Conservation (phyloP, 768 basidiomycete genomes). For the Serendipita sp. region DNA sequence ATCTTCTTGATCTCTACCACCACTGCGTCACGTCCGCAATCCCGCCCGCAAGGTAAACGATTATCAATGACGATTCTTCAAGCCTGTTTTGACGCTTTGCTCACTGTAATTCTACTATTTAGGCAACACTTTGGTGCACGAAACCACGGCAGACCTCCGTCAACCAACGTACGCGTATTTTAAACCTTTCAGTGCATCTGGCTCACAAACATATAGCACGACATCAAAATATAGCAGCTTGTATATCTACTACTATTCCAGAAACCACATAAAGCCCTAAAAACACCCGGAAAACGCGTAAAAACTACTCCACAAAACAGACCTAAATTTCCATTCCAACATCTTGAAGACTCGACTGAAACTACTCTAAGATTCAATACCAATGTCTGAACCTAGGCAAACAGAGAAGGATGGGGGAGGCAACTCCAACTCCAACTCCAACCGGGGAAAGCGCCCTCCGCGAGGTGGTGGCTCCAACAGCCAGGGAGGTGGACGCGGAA, state of each 20-base stretch:
- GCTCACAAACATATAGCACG: conserved; percentile 4
- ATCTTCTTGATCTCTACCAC: neutral
- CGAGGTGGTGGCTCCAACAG: neutral
- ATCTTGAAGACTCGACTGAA: conserved; percentile 5
- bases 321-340: neutral
- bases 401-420: conserved; percentile 1
- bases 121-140: conserved; percentile 6
- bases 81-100: neutral
- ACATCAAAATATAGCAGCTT: conserved; percentile 3
- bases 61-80: neutral
- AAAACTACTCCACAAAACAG: conserved; percentile 7
- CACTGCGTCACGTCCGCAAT: neutral
- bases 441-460: neutral
- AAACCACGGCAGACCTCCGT: conserved; percentile 1
- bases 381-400: conserved; percentile 9
- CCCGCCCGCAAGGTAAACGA: neutral
- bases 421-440: neutral
- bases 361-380: neutral
- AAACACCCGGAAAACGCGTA: conserved; percentile 2
- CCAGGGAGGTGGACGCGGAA: conserved; percentile 5
- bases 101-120: neutral
- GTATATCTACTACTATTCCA: conserved; percentile 5
- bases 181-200: neutral
- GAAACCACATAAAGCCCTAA: conserved; percentile 8
- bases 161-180: conserved; percentile 5